A percentile compares a stretch with the other conserved stretches of the same genome.
phyloP scores from a whole-genome alignment of 2,329 filamentous ascomycete genomes.

The Trichoderma polysporum region DNA sequence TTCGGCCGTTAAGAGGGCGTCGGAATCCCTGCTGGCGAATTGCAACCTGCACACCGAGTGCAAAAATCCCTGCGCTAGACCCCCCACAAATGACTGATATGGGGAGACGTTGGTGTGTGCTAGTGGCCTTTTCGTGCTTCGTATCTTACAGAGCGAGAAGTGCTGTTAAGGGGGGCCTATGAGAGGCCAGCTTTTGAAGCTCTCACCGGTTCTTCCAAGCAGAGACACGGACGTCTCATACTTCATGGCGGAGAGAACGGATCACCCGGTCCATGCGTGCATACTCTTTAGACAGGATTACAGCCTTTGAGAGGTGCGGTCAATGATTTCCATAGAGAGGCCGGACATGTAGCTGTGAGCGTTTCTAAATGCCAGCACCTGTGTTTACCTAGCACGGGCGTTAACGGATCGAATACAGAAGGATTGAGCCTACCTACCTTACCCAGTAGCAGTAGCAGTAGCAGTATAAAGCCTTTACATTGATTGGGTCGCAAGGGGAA shows the following conservation, averaged over 20 bases:
- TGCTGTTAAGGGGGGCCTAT: background rate
- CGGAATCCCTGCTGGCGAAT: constrained; percentile 7
- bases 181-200: background rate
- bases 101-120: background rate
- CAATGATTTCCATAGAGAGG: background rate
- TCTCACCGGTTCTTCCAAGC: constrained; percentile 6
- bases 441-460: no score
- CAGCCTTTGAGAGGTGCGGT: background rate
- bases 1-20: background rate
- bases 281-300: no score
- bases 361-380: background rate
- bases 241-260: background rate
- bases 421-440: background rate
- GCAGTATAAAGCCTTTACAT: no score
- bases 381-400: background rate
- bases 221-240: background rate
- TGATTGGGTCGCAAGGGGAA: background rate
- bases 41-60: background rate
- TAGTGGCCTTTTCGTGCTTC: background rate
- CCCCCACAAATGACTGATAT: constrained; percentile 1
- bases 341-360: background rate
- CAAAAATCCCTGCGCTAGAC: constrained; percentile 17
- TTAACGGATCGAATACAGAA: background rate
- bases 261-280: background rate
- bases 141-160: background rate